A percentile compares a stretch with the other conserved stretches of the same genome.
These are phyloP conservation scores for Pseudogymnoascus sp. DNA, from an alignment of 2,329 filamentous ascomycete species.

Conservation along the genomic window DNA sequence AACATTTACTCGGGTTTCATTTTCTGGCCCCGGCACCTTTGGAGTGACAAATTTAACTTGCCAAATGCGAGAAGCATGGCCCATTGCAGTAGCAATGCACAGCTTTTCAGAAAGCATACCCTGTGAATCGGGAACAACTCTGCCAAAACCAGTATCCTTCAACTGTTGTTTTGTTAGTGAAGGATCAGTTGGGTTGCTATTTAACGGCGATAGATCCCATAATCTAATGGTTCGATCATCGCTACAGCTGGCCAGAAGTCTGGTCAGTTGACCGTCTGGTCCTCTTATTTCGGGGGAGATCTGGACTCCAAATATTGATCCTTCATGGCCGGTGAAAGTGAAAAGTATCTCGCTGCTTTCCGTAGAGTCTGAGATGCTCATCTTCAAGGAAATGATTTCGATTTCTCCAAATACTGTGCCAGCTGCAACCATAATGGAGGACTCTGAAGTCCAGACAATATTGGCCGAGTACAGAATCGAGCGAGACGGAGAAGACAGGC, in stretches of 20 bases:
- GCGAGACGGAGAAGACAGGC: constrained; percentile 56
- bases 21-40: not conserved
- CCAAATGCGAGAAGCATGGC: constrained; percentile 87
- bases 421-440: constrained; percentile 65
- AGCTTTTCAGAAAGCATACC: constrained; percentile 25
- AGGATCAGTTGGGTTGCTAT: not conserved
- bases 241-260: constrained; percentile 84
- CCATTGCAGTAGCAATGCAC: constrained; percentile 64
- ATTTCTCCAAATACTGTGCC: constrained; percentile 95
- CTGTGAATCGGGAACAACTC: not conserved
- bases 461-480: constrained; percentile 85
- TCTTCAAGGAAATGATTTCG: constrained; percentile 75
- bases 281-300: constrained; percentile 54
- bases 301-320: constrained; percentile 84
- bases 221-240: constrained; percentile 85
- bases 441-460: constrained; percentile 52
- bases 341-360: constrained; percentile 39
- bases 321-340: constrained; percentile 66
- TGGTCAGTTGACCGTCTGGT: constrained; percentile 34
- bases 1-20: constrained; percentile 38
- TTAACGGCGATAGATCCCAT: constrained; percentile 59
- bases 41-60: constrained; percentile 57
- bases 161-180: not conserved
- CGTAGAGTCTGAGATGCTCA: constrained; percentile 5
- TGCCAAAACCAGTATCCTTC: constrained; percentile 57